phyloP scores from a whole-genome alignment of 768 basidiomycete species.

The Kwoniella shandongensis region DNA sequence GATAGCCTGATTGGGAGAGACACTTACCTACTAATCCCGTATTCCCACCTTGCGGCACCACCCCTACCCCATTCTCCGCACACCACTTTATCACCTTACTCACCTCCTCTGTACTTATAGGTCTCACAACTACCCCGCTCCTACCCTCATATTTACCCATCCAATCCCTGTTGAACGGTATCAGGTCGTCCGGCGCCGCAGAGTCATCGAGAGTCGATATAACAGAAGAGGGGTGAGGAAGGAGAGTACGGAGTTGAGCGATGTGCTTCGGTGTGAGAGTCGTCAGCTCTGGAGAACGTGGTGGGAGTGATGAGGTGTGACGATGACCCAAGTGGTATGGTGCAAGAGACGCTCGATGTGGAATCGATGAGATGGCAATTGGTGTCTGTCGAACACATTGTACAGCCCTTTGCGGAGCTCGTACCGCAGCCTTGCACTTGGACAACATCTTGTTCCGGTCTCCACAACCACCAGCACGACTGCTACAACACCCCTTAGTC shows the following conservation, averaged over 20 bases:
- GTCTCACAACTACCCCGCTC: constrained; percentile 83
- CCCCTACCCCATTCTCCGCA: constrained; percentile 70
- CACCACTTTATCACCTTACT: constrained; percentile 85
- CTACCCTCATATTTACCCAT: constrained; percentile 89
- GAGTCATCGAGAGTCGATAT: constrained; percentile 51
- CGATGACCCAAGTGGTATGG: too few species aligned
- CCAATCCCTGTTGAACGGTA: constrained; percentile 84
- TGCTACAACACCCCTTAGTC: too few species aligned
- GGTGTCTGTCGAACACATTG: too few species aligned
- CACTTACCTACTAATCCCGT: constrained; percentile 83
- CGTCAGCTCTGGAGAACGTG: constrained; percentile 30
- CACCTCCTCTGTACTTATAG: constrained; percentile 81
- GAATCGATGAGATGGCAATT: too few species aligned
- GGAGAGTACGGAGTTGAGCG: constrained; percentile 44
- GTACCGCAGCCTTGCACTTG: too few species aligned
- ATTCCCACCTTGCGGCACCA: constrained; percentile 97
- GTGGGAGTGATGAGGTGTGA: too few species aligned
- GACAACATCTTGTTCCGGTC: too few species aligned
- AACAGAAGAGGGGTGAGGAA: constrained; percentile 45
- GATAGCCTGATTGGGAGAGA: neutral
- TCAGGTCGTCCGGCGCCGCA: constrained; percentile 61
- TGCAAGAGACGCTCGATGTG: too few species aligned
- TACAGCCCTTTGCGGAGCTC: too few species aligned
- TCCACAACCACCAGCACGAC: too few species aligned
- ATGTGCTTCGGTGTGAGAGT: constrained; percentile 45